Base-by-base conservation (phyloP, 805 yeast genomes). In the Lipomyces starkeyi region DNA sequence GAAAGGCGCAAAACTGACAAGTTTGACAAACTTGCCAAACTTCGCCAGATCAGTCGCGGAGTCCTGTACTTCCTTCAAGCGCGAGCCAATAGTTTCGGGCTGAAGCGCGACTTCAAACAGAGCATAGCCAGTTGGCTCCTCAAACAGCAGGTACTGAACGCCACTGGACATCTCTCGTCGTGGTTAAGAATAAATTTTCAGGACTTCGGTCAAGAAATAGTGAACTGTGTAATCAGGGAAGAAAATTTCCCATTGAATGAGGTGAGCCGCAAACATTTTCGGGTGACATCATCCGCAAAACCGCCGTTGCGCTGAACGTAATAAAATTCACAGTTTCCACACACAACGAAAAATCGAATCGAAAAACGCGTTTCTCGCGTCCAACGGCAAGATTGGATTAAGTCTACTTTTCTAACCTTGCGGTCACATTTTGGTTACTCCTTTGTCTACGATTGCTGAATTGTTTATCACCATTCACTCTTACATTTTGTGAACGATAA, bases 51-150 rank as follows among this genome's bases (percentile, higher is more conserved):
- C 98, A 74, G 85, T 88, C 69, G 92, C 85, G 68, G 97, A 93
- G 74, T 88, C 88, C 83, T 95, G 98, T 57, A 95, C 98, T 81
- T 95, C 99, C 80, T 89, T 90, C 81, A 91, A 85, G 78, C 96
- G 88, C 58, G 97, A 85, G 62, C 98, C 97, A 73, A 95, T 88
- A 78, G 91, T 93, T 82, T 95, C 99, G 79, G 94, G 97, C 82
- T 93, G 97, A 73, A 92, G 84, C 75, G 88, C 87, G 70, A 95
- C 98, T 81, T 94, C 91, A 88, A 94, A 95, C 78, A 95, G 85
- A 74, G 97, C 98, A 80, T 94, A 95, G 74, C 99, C 99, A 63
- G 98, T 93, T 69, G 99, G 97, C 85, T 95, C 98, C 85, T 95
- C 99, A 80, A 90, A 94, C 77, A 95, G 89, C 79, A 95, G 87